Evolutionary conservation across 495 filamentous ascomycete genomes (phyloP).

Genomic region (Polyplosphaeria fusca): DNA sequence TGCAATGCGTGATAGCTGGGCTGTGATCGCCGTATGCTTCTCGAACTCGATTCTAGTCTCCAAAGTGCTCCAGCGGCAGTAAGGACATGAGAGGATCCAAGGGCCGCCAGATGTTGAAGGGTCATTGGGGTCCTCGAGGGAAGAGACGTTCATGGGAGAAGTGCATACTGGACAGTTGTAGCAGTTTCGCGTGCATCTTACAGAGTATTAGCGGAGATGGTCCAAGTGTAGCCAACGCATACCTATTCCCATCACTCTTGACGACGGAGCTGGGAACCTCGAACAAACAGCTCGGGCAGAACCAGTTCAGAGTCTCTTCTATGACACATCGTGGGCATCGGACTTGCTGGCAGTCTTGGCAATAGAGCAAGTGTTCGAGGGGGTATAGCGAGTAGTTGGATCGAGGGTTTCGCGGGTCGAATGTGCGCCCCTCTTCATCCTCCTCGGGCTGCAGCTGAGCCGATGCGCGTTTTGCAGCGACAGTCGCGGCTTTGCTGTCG

Average conservation of each 20-base stretch:
- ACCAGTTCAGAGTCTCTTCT: slow-evolving; percentile 91
- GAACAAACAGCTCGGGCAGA: slow-evolving; percentile 93
- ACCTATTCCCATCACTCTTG: slow-evolving; percentile 90
- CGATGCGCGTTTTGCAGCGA: slow-evolving; percentile 40
- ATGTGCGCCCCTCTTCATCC: slow-evolving; percentile 72
- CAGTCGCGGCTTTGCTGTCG: slow-evolving; percentile 51
- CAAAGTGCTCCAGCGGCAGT: slow-evolving; percentile 86
- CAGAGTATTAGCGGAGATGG: slow-evolving; percentile 20
- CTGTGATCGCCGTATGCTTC: slow-evolving; percentile 76
- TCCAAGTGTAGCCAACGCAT: slow-evolving; percentile 19
- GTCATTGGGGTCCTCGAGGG: slow-evolving; percentile 51
- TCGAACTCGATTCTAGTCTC: slow-evolving; percentile 90
- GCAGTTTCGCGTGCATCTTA: slow-evolving; percentile 87
- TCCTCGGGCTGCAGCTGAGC: slow-evolving; percentile 44
- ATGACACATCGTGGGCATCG: slow-evolving; percentile 86
- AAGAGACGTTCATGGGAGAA: slow-evolving; percentile 70
- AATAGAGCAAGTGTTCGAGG: slow-evolving; percentile 90
- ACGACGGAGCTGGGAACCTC: slow-evolving; percentile 89
- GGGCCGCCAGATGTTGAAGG: slow-evolving; percentile 42
- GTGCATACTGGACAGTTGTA: slow-evolving; percentile 90
- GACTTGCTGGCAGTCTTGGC: slow-evolving; percentile 94
- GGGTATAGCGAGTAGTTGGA: slow-evolving; percentile 89
- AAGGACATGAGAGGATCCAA: slow-evolving; percentile 78
- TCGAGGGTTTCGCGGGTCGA: slow-evolving; percentile 78
- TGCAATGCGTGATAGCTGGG: slow-evolving; percentile 64